Percentiles rank a stretch among this genome's conserved stretches.
phyloP scores from a whole-genome alignment of 1,284 basidiomycete species.

The Polyporus tsugae region DNA sequence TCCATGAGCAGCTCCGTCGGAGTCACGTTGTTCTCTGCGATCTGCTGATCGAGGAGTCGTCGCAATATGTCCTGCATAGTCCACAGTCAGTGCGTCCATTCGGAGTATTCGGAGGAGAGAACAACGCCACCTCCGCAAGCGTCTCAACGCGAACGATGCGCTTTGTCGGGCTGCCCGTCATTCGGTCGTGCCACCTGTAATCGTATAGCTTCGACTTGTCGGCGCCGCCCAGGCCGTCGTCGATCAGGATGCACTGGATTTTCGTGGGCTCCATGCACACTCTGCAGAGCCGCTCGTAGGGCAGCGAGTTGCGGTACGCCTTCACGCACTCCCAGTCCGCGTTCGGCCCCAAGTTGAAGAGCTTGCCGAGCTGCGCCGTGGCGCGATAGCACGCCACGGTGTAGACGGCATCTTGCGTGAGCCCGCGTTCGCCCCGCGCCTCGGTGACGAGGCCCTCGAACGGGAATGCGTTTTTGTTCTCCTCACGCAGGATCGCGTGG shows the following conservation, averaged over 20 bases:
- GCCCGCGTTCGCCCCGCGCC: constrained; percentile 56
- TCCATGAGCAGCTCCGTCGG: constrained; percentile 37
- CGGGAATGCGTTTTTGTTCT: constrained; percentile 54
- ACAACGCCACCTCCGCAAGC: constrained; percentile 65
- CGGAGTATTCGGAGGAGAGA: neutral
- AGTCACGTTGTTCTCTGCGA: constrained; percentile 28
- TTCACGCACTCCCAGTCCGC: constrained; percentile 69
- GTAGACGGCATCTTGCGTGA: constrained; percentile 57
- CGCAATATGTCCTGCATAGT: constrained; percentile 45
- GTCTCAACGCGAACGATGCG: constrained; percentile 73
- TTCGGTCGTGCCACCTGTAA: constrained; percentile 67
- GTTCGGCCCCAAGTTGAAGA: constrained; percentile 52
- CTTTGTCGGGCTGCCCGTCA: constrained; percentile 58
- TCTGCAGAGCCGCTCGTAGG: constrained; percentile 65
- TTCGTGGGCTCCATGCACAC: constrained; percentile 58
- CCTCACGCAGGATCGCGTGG: constrained; percentile 66
- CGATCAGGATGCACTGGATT: constrained; percentile 73
- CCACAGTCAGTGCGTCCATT: neutral
- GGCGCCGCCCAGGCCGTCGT: constrained; percentile 67
- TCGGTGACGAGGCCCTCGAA: constrained; percentile 74
- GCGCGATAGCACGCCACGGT: constrained; percentile 69
- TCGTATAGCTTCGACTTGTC: constrained; percentile 53
- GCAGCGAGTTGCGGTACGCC: constrained; percentile 47
- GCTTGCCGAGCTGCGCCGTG: constrained; percentile 56
- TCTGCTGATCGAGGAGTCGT: constrained; percentile 39